phyloP scores from a whole-genome alignment of 306 rosid species.

The Citrullus amarus region DNA sequence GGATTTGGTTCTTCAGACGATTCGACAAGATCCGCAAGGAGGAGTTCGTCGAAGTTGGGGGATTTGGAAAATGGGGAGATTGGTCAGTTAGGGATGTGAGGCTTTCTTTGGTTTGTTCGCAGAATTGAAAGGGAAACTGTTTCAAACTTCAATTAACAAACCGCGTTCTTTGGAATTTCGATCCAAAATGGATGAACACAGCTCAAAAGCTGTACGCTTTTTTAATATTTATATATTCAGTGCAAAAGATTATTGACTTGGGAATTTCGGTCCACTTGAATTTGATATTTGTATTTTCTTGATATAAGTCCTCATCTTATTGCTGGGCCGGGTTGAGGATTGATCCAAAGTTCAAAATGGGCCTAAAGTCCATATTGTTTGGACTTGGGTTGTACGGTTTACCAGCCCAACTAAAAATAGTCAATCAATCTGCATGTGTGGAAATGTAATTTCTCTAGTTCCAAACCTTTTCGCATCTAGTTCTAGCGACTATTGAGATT shows the following conservation, averaged over 20 bases:
- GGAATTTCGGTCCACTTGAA: background rate
- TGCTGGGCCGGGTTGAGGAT: no score
- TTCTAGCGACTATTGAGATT: no score
- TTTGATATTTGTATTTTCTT: background rate
- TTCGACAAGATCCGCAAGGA: background rate
- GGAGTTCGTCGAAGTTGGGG: background rate
- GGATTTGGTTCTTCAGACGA: background rate
- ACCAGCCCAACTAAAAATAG: no score
- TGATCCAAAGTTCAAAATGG: background rate
- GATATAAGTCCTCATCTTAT: no score
- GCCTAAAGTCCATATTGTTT: background rate
- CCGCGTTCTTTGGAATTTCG: background rate
- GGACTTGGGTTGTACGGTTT: background rate
- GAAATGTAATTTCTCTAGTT: no score
- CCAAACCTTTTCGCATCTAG: no score
- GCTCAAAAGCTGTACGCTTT: background rate
- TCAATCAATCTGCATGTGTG: no score
- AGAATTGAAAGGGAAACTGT: background rate
- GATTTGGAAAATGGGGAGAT: background rate
- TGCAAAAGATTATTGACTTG: background rate
- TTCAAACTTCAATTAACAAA: background rate
- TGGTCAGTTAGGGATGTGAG: background rate
- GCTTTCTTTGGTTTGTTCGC: background rate
- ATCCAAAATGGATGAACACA: background rate
- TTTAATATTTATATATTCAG: background rate